These are phyloP conservation scores for Luffa aegyptiaca DNA, from an alignment of 306 rosid species.

Conservation along the genomic window DNA sequence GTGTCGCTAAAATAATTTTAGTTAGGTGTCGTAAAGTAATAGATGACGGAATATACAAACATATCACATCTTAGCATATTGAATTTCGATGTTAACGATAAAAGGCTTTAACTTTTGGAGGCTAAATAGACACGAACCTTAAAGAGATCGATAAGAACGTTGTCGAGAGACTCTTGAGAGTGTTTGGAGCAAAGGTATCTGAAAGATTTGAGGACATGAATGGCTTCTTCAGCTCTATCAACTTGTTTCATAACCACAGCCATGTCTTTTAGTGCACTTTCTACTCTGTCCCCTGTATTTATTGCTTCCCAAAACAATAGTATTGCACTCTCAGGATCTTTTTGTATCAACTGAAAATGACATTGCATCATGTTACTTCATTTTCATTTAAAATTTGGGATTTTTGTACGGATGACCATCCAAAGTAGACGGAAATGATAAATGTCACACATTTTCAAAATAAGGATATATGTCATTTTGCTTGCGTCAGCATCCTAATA, in stretches of 20 bases:
- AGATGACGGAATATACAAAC: too few relatives aligned
- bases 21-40: too few relatives aligned
- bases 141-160: conserved; percentile 70
- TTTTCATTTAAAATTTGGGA: too few relatives aligned
- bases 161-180: conserved; percentile 86
- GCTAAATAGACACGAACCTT: conserved; percentile 32
- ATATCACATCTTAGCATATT: too few relatives aligned
- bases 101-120: not conserved
- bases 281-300: conserved; percentile 70
- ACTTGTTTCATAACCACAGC: conserved; percentile 85
- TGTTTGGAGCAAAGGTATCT: conserved; percentile 64
- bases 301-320: conserved; percentile 75
- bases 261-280: conserved; percentile 91
- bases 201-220: conserved; percentile 61
- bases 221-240: conserved; percentile 73
- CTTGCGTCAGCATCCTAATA: too few relatives aligned
- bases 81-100: too few relatives aligned
- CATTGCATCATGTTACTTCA: too few relatives aligned
- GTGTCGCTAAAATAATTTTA: too few relatives aligned
- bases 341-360: conserved; percentile 49
- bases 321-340: conserved; percentile 72
- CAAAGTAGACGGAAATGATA: too few relatives aligned
- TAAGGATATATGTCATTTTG: too few relatives aligned
- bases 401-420: too few relatives aligned
- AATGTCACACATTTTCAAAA: too few relatives aligned